These are phyloP conservation scores for Phanerodontia chrysosporium DNA, from an alignment of 768 basidiomycete genomes.

Conservation along the genomic window DNA sequence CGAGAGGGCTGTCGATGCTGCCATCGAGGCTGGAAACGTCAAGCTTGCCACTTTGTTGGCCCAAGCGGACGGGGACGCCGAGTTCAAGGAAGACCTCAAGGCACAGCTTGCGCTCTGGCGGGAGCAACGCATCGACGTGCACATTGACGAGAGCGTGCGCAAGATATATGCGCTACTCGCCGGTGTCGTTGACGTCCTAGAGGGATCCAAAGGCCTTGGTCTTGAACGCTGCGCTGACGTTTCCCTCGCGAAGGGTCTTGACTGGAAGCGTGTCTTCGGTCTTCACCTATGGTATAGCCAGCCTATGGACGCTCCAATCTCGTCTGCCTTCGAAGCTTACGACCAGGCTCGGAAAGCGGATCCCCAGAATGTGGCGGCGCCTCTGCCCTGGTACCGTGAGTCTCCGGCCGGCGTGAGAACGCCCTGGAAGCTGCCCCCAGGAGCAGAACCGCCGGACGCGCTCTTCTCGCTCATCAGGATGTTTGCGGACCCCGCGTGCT, in stretches of 20 bases:
- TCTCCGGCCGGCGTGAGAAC: conserved; percentile 14
- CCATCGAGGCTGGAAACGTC: conserved; percentile 22
- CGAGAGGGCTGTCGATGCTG: conserved; percentile 72
- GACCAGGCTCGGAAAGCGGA: conserved; percentile 37
- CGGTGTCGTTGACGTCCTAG: conserved; percentile 63
- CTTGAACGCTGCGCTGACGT: conserved; percentile 52
- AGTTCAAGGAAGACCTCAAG: conserved; percentile 67
- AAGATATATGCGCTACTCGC: conserved; percentile 82
- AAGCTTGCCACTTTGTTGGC: conserved; percentile 80
- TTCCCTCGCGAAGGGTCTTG: conserved; percentile 65
- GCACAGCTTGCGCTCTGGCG: conserved; percentile 83
- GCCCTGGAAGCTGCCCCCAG: conserved; percentile 40
- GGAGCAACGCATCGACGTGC: conserved; percentile 65
- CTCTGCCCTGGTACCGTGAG: conserved; percentile 57
- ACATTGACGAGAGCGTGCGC: conserved; percentile 63
- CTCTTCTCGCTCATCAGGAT: conserved; percentile 81
- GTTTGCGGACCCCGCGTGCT: conserved; percentile 66
- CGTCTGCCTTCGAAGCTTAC: conserved; percentile 65
- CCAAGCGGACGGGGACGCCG: conserved; percentile 76
- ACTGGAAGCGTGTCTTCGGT: conserved; percentile 94
- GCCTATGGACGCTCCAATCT: conserved; percentile 64
- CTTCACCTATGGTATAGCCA: conserved; percentile 87
- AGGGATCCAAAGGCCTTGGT: conserved; percentile 49
- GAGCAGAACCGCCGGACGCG: conserved; percentile 57
- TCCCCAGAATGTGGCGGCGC: conserved; percentile 42